Evolutionary conservation across 2,329 filamentous ascomycete species (phyloP), one percentile per base, ranked within the genome.

Genomic region (Paraphaeosphaeria sporulosa): DNA sequence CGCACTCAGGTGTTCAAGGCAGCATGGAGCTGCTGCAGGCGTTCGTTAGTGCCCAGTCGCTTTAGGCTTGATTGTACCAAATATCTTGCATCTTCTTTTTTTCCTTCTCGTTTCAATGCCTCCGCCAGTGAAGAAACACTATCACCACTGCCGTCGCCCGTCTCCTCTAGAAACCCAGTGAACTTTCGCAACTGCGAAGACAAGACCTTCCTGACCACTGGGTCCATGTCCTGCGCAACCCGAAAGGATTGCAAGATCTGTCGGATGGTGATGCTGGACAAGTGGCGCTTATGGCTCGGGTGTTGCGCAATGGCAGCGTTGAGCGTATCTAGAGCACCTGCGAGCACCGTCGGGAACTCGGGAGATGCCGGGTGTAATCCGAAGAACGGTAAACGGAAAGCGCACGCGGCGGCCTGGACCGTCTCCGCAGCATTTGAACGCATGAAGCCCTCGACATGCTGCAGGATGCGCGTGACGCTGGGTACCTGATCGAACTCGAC

Each of bases 311-410:
- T 75, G 23, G 82, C 79, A 57, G 82, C 81, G 70, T 85, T 89
- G 63, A 97, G 76, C 48, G 84, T 81, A 1, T 83, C 81, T 55
- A 97, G 81, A 8, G 88, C 85, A 60, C 86, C 83, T 52, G 88
- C 86, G 62, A 97, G 79, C 50, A 88, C 90, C 44, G 84, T 82
- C 7, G 93, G 91, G 77, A 96, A 97, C 4, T 88, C 86, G 8
- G 89, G 82, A 2, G 90, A 90, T 36, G 82, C 81, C 5, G 85
- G 76, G 27, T 85, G 84, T 17, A 94, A 77, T 21, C 89, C 89
- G 52, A 91, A 81, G 2, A 96, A 81, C 4, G 91, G 88, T 68
- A 90, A 85, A 70, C 86, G 88, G 66, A 94, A 87, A 70, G 88
- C 85, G 79, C 91, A 94, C 72, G 86, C 88, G 76, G 86, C 86